Conservation (phyloP, 176 grass and related monocot genomes). For the Oryza brachyantha region DNA sequence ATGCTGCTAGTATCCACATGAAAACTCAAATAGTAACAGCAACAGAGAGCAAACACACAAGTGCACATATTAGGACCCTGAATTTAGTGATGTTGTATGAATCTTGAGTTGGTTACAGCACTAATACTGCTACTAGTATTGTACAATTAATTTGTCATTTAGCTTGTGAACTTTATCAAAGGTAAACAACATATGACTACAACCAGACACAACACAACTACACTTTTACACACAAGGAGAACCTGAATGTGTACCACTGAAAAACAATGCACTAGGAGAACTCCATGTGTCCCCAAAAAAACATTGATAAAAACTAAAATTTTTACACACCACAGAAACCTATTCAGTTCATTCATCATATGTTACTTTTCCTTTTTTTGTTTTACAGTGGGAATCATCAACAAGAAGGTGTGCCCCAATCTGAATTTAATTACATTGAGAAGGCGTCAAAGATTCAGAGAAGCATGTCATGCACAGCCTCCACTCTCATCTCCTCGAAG, state of each 20-base stretch:
- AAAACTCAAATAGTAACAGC: neutral
- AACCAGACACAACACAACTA: neutral
- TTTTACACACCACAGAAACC: neutral
- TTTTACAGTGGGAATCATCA: neutral
- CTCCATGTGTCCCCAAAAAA: neutral
- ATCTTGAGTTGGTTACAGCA: neutral
- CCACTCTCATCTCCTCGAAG: constrained; percentile 75
- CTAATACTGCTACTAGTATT: neutral
- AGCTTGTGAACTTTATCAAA: neutral
- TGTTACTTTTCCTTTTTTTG: neutral
- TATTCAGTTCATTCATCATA: neutral
- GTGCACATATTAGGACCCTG: neutral
- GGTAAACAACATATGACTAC: neutral
- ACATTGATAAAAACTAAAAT: neutral
- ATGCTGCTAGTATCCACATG: neutral
- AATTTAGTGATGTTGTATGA: neutral
- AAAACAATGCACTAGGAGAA: neutral
- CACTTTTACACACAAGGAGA: neutral
- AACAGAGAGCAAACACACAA: neutral
- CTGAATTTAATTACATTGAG: constrained; percentile 19
- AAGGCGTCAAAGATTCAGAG: neutral
- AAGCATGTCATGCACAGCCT: constrained; percentile 56
- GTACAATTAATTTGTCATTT: neutral
- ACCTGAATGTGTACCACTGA: neutral
- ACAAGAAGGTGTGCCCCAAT: constrained; percentile 1